Percentiles rank a stretch among this genome's conserved stretches.
Conservation (phyloP, 352 stramenopile genomes). For the Pythium brassicae region DNA sequence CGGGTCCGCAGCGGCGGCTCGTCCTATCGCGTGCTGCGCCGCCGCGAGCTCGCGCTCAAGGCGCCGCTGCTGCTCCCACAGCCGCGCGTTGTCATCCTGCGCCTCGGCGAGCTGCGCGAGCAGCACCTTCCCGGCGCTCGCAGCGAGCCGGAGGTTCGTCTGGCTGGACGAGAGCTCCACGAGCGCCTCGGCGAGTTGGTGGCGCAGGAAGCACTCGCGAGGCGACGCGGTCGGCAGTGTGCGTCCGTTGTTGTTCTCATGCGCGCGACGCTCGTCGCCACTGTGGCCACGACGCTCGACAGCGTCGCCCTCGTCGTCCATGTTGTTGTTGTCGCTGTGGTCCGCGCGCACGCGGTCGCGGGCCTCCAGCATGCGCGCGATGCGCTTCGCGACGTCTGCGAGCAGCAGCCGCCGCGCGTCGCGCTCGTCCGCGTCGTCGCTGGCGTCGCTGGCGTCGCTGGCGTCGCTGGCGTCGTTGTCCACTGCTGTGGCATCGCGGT, state of each 20-base stretch:
- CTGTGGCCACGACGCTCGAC: too few species aligned
- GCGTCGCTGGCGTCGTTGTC: too few species aligned
- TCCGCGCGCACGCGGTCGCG: constrained; percentile 2
- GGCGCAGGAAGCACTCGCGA: constrained; percentile 27
- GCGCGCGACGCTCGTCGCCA: constrained; percentile 1
- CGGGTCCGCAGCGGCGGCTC: constrained; percentile 4
- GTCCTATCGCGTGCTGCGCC: too few species aligned
- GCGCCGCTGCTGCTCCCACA: constrained; percentile 9
- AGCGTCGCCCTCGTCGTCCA: constrained; percentile 8
- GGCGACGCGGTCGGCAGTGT: background rate
- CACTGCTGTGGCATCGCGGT: background rate
- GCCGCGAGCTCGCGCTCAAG: constrained; percentile 14
- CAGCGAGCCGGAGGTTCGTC: constrained; percentile 41
- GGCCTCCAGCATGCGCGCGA: constrained; percentile 13
- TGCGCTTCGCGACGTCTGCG: constrained; percentile 24
- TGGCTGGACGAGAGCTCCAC: constrained; percentile 40
- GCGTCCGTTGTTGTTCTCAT: background rate
- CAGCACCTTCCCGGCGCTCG: constrained; percentile 42
- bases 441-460: background rate
- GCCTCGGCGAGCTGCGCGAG: constrained; percentile 32
- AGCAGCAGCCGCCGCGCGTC: constrained; percentile 22
- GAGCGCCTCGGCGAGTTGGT: constrained; percentile 31
- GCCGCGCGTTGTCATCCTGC: constrained; percentile 21
- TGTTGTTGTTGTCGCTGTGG: constrained; percentile 18
- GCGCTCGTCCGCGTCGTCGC: constrained; percentile 1